Evolutionary conservation across 192 early-diverging fungal genomes (phyloP), one percentile per base, ranked within the genome.

Genomic region (Chytriomyces sp.): DNA sequence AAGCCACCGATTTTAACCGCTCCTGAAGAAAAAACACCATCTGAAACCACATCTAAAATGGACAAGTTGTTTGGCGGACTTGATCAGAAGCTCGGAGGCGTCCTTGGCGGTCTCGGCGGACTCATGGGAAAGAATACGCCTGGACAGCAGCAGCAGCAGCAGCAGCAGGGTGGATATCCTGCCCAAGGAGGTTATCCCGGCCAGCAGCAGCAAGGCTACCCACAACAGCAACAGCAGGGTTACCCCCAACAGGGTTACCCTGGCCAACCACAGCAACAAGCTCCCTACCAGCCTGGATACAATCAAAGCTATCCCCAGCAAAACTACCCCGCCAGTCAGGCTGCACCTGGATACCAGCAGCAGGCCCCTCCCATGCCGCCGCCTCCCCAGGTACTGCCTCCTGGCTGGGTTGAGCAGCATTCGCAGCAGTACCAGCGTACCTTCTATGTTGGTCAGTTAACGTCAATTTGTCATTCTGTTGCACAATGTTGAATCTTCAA

Each of bases 371-470:
- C 10, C 13, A 9, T 13, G 24, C 57, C 16, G 3, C 23, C 46
- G 7, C 69, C 46, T 16, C 71, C 53, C 6, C 45, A 53, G 9
- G 13, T 8, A 7, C 76, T 82, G 6, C 82, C 82, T 5, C 82
- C 79, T 24, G 79, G 79, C 8, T 83, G 82, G 82, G 75, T 80
- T 35, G 71, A 64, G 7, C 82, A 83, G 62, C 78, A 43, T 28
- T 57, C 61, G 43, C 5, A 8, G 9, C 49, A 75, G 44, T 77
- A 83, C 68, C 61, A 83, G 35, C 61, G 79, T 9, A 67, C 80
- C 71, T 83, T 70, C 45, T 83, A 64, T 46, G 82, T 83, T 61
- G 78, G 80, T 80, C 45, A 81, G 35, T 35, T 35, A 35, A 35
- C 2, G 73, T 45, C 13, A 23, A n/a, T 64, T 64, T 13, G 62